Evolutionary conservation across 176 grass and related monocot genomes (phyloP).

Genomic region (Tuctoria greenei): DNA sequence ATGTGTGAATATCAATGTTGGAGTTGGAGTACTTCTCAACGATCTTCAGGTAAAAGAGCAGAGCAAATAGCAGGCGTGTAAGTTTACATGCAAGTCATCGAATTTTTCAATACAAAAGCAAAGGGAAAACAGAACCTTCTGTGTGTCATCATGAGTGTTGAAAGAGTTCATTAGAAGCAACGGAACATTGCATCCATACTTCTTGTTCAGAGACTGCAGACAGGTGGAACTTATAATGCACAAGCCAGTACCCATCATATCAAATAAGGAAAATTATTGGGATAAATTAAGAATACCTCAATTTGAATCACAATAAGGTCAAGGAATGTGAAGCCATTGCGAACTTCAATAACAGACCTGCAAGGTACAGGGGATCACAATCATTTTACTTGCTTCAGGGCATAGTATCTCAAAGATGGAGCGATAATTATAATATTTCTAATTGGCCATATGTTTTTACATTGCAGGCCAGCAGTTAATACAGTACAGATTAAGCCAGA

Average conservation of each 20-base stretch:
- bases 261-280: slow-evolving; percentile 12
- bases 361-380: background rate
- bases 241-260: background rate
- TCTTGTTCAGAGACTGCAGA: slow-evolving; percentile 92
- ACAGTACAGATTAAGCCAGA: background rate
- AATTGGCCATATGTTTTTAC: background rate
- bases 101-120: background rate
- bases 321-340: slow-evolving; percentile 97
- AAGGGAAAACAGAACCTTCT: slow-evolving; percentile 49
- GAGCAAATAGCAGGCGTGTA: slow-evolving; percentile 14
- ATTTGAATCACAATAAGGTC: slow-evolving; percentile 99
- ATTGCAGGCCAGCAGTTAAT: background rate
- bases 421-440: background rate
- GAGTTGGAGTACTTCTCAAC: slow-evolving; percentile 95
- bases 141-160: slow-evolving; percentile 96
- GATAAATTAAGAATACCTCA: slow-evolving; percentile 61
- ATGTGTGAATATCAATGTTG: slow-evolving; percentile 94
- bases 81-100: background rate
- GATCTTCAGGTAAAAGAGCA: slow-evolving; percentile 55
- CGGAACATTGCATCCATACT: slow-evolving; percentile 95
- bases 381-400: slow-evolving; percentile 10
- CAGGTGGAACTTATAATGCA: slow-evolving; percentile 38
- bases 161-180: slow-evolving; percentile 98
- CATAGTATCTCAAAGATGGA: background rate
- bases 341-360: slow-evolving; percentile 98